These are phyloP conservation scores for Pogostemon cablin DNA, from an alignment of 257 asterid genomes.

Conservation along the genomic window DNA sequence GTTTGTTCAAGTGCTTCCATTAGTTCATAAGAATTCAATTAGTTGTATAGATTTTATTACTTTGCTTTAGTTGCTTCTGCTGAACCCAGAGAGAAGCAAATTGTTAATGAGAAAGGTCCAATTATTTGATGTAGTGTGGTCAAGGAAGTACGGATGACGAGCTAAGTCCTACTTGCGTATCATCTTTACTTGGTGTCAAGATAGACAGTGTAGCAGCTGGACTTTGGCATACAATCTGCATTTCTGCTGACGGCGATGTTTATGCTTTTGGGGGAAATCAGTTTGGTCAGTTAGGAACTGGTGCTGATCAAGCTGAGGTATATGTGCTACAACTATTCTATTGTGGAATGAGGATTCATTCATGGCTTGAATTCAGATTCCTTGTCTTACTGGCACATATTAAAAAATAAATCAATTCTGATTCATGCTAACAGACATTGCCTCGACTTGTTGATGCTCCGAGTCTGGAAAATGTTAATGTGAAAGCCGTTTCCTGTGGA, in stretches of 20 bases:
- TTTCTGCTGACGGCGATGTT: slow-evolving; percentile 95
- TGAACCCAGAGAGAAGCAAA: slow-evolving; percentile 8
- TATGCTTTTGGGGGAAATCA: slow-evolving; percentile 98
- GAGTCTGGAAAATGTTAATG: slow-evolving; percentile 76
- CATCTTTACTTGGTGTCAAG: slow-evolving; percentile 91
- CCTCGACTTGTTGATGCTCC: slow-evolving; percentile 93
- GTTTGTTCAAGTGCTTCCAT: background rate
- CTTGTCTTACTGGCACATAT: background rate
- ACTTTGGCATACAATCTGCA: slow-evolving; percentile 93
- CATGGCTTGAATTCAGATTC: slow-evolving; percentile 15
- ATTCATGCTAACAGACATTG: slow-evolving; percentile 54
- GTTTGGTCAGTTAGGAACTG: slow-evolving; percentile 98
- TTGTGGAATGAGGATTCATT: background rate
- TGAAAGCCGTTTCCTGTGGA: slow-evolving; percentile 82
- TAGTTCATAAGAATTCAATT: slow-evolving; percentile 16
- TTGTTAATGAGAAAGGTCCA: slow-evolving; percentile 1
- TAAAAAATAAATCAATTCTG: background rate
- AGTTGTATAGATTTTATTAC: background rate
- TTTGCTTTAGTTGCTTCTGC: background rate
- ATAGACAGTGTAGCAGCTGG: slow-evolving; percentile 93
- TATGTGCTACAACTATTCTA: slow-evolving; percentile 17
- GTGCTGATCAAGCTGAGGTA: slow-evolving; percentile 95
- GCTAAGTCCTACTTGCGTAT: slow-evolving; percentile 84
- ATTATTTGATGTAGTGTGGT: slow-evolving; percentile 70
- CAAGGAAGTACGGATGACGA: slow-evolving; percentile 99